Base-by-base conservation (phyloP, 495 filamentous ascomycete genomes). In the Xylaria grammica region DNA sequence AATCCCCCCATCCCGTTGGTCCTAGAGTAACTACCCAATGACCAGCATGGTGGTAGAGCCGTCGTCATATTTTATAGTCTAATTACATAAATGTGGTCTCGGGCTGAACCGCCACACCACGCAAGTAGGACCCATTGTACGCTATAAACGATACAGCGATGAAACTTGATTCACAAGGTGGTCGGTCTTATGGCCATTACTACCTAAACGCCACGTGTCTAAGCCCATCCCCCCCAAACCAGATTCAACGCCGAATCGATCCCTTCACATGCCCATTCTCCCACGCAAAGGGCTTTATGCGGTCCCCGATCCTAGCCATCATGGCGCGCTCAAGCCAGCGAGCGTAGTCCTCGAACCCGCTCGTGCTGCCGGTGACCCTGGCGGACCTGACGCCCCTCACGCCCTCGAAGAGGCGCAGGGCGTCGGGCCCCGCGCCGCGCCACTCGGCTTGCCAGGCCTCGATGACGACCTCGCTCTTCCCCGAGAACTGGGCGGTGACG, bases 371-470 rank as follows among this genome's bases (percentile, higher is more conserved):
- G 15, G 66, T 46, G 15, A 87, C 71, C 17, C 65, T 65, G 11
- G 77, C 79, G 30, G 59, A 68, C 45, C 78, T 60, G 10, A 86
- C 82, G 0, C 82, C 84, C 30, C 84, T 69, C 1, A 87, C 79
- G 8, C 74, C 79, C 67, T 82, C 81, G 65, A 87, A 86, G 57
- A 77, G 67, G 36, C 69, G 70, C 62, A 86, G 72, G 17, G 72
- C 75, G 17, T 67, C 72, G 50, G 74, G 74, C 30, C 78, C 78
- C 32, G 66, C 68, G 30, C 75, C 75, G 32, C 75, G 75, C 66
- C 79, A 84, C 66, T 75, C 72, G 8, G 77, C 68, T 69, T 82
- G 81, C 66, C 77, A 81, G 1, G 80, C 72, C 57, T 82, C 74
- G 53, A 86, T 61, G 17, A 77, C 74, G 7, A 87, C 68, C 65